Evolutionary conservation across 2,329 filamentous ascomycete species (phyloP).

Genomic region (Ascochyta viciae-villosae): DNA sequence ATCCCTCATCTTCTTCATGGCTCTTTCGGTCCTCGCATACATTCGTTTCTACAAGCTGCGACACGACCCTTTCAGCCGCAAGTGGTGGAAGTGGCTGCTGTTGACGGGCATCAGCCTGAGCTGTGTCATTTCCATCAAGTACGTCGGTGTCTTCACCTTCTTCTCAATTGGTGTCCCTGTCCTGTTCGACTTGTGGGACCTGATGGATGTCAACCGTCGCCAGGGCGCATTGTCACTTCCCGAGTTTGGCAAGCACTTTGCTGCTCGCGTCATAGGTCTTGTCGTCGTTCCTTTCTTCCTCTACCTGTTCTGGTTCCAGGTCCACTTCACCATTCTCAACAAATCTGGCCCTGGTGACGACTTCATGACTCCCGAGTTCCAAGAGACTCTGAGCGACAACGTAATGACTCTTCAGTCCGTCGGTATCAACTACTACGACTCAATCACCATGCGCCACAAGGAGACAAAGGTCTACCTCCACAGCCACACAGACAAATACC

Average conservation of each 20-base stretch:
- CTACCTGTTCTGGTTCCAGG: constrained; percentile 99
- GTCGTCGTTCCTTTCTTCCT: constrained; percentile 94
- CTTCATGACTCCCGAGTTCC: constrained; percentile 98
- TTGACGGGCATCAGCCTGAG: constrained; percentile 93
- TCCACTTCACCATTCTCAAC: constrained; percentile 90
- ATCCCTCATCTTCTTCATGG: constrained; percentile 94
- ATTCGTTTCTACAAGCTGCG: constrained; percentile 97
- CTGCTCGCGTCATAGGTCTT: constrained; percentile 82
- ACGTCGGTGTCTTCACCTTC: constrained; percentile 95
- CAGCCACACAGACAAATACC: constrained; percentile 88
- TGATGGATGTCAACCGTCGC: constrained; percentile 86
- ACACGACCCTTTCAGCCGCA: constrained; percentile 85
- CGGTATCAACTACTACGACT: constrained; percentile 88
- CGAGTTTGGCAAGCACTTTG: constrained; percentile 88
- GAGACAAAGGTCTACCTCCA: constrained; percentile 97
- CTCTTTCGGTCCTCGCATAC: constrained; percentile 90
- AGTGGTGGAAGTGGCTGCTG: constrained; percentile 99
- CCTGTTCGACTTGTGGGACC: constrained; percentile 91
- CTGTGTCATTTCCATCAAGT: constrained; percentile 98
- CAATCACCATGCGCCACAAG: constrained; percentile 89
- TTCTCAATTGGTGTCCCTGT: constrained; percentile 96
- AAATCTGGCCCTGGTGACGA: constrained; percentile 94
- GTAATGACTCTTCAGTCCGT: constrained; percentile 86
- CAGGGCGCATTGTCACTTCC: constrained; percentile 80
- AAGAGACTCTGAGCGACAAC: constrained; percentile 96